These are phyloP conservation scores for Hypoxylon sp. DNA, from an alignment of 2,329 filamentous ascomycete genomes.

Conservation along the genomic window DNA sequence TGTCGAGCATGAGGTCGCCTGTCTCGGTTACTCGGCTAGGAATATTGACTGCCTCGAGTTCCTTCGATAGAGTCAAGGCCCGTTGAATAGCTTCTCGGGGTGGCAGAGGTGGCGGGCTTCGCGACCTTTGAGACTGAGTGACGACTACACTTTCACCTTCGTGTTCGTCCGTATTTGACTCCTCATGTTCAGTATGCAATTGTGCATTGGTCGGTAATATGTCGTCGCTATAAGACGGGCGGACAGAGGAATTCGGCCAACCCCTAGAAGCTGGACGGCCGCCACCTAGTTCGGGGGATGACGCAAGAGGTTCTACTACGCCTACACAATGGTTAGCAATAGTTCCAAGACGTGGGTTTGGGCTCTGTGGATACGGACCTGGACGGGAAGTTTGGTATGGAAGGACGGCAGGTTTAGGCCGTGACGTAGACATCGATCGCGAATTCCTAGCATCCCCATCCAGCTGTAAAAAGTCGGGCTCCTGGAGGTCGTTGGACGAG, in stretches of 20 bases:
- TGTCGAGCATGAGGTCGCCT: slow-evolving; percentile 96
- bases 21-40: slow-evolving; percentile 91
- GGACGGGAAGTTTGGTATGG: slow-evolving; percentile 42
- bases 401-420: slow-evolving; percentile 62
- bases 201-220: slow-evolving; percentile 63
- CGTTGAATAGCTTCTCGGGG: slow-evolving; percentile 83
- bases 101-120: slow-evolving; percentile 81
- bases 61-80: slow-evolving; percentile 86
- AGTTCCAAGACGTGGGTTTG: background rate
- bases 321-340: slow-evolving; percentile 49
- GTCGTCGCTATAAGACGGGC: slow-evolving; percentile 66
- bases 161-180: slow-evolving; percentile 53
- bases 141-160: slow-evolving; percentile 54
- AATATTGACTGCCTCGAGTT: slow-evolving; percentile 90
- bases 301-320: slow-evolving; percentile 65
- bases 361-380: slow-evolving; percentile 27
- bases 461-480: slow-evolving; percentile 77
- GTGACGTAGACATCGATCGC: slow-evolving; percentile 55
- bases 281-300: slow-evolving; percentile 64
- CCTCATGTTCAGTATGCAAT: slow-evolving; percentile 49
- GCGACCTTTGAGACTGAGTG: slow-evolving; percentile 67
- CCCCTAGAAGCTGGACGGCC: slow-evolving; percentile 64
- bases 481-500: slow-evolving; percentile 63
- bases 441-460: slow-evolving; percentile 60
- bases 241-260: slow-evolving; percentile 60